Base-by-base conservation (phyloP, 176 grass and related monocot genomes). In the Avena atlantica region DNA sequence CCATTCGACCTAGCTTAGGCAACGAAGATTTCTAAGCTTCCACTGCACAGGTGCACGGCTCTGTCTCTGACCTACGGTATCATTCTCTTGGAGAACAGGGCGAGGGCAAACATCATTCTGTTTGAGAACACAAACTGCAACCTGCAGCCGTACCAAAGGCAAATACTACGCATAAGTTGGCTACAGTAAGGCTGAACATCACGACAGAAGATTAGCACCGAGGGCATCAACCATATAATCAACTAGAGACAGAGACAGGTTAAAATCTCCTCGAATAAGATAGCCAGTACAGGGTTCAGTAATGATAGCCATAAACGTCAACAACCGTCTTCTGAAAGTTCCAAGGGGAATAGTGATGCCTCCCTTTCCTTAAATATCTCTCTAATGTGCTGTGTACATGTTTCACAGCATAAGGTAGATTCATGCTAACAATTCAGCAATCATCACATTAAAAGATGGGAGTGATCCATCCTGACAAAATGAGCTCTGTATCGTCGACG, bases 391-490 rank as follows among this genome's bases (percentile, higher is more conserved):
- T 15, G 12, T 15, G 63, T 66, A 15, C 15, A 50, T 13, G 44
- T 74, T 50, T 74, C 45, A 74, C 71, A 50, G 45, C 45, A 74
- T 74, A 74, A n/a, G n/a, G 45, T 15, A 74, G 45, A 45, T 74
- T 74, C 71, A 74, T 74, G 12, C 63, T 15, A 66, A 66, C 12
- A 66, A 2, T 7, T 66, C 25, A 66, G 24, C 63, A 15, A 66
- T 29, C 63, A 66, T 29, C 63, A 66, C 63, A 29, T 66, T 66
- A 66, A 8, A 66, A 66, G 63, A 27, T 29, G 12, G 62, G 63
- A 27, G 12, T 5, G 29, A 66, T 66, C 24, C 7, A 31, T 66
- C 24, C 2, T 66, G 63, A 15, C 63, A 7, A 7, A 66, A 20
- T 6, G 25, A 66, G 63, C 29, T 64, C 29, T 66, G 12, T 19